Evolutionary conservation across 192 early-diverging fungal species (phyloP).

Genomic region (Gigaspora rosea): DNA sequence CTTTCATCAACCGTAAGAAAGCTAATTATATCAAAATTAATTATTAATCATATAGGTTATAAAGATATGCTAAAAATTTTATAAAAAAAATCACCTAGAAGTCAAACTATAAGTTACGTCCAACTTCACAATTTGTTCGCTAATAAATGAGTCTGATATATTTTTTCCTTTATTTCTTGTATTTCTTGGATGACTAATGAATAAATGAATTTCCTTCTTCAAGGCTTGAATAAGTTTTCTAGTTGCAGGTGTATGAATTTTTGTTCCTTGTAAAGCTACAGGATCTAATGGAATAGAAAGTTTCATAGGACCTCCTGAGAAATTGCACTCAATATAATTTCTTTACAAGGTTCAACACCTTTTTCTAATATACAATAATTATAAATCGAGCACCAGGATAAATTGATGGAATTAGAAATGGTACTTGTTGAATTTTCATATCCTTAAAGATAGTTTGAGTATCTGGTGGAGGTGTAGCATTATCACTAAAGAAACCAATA

Average conservation of each 20-base stretch:
- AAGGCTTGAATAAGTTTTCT: no score
- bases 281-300: no score
- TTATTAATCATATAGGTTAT: background rate
- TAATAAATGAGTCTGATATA: background rate
- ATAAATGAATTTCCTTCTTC: no score
- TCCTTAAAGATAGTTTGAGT: background rate
- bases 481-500: background rate
- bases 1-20: conserved; percentile 17
- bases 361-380: conserved; percentile 7
- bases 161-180: no score
- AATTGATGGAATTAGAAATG: conserved; percentile 13
- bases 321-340: no score
- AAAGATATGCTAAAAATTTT: background rate
- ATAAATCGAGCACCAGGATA: conserved; percentile 18
- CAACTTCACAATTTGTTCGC: background rate
- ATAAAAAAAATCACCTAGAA: conserved; percentile 18
- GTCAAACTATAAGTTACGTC: conserved; percentile 1
- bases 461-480: background rate
- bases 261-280: no score
- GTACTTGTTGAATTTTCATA: conserved; percentile 8
- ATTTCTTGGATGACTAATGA: no score
- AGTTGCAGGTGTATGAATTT: no score
- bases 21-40: background rate
- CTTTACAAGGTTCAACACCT: background rate
- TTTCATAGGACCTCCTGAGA: no score